These are phyloP conservation scores for Pyrenophora graminea DNA, from an alignment of 2,329 filamentous ascomycete genomes.

Conservation along the genomic window DNA sequence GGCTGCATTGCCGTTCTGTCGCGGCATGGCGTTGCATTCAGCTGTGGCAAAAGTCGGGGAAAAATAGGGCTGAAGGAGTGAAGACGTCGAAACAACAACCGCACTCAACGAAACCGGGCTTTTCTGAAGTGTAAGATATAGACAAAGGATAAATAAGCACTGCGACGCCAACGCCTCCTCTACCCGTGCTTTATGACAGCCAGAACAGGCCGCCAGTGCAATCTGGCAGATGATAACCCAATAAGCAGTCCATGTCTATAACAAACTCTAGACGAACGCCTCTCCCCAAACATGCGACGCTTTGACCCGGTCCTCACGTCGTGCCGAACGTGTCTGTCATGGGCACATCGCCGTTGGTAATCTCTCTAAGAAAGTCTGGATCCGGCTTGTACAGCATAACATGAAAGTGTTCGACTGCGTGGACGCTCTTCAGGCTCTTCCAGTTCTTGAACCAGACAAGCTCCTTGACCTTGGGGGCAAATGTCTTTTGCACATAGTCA, in stretches of 20 bases:
- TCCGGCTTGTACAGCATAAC: slow-evolving; percentile 86
- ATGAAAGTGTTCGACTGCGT: slow-evolving; percentile 91
- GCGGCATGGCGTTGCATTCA: neutral
- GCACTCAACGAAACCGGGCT: no score
- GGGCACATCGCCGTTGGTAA: slow-evolving; percentile 76
- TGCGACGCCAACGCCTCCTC: neutral
- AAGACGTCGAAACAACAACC: neutral
- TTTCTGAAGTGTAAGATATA: no score
- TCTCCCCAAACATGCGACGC: neutral
- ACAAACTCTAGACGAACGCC: neutral
- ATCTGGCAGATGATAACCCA: neutral
- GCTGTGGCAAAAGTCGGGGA: neutral
- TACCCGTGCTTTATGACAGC: neutral
- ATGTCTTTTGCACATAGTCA: slow-evolving; percentile 69
- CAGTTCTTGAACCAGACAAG: slow-evolving; percentile 89
- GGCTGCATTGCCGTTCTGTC: neutral
- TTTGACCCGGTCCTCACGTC: neutral
- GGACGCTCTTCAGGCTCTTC: slow-evolving; percentile 79
- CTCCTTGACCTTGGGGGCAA: slow-evolving; percentile 60
- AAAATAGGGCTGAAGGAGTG: slow-evolving; percentile 2
- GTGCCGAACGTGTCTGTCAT: slow-evolving; percentile 47
- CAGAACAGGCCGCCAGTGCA: no score
- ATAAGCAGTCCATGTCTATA: slow-evolving; percentile 19
- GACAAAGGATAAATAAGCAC: neutral
- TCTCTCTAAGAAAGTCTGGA: slow-evolving; percentile 65